Conservation (phyloP, 1,284 basidiomycete species). For the Anthracocystis setariae region DNA sequence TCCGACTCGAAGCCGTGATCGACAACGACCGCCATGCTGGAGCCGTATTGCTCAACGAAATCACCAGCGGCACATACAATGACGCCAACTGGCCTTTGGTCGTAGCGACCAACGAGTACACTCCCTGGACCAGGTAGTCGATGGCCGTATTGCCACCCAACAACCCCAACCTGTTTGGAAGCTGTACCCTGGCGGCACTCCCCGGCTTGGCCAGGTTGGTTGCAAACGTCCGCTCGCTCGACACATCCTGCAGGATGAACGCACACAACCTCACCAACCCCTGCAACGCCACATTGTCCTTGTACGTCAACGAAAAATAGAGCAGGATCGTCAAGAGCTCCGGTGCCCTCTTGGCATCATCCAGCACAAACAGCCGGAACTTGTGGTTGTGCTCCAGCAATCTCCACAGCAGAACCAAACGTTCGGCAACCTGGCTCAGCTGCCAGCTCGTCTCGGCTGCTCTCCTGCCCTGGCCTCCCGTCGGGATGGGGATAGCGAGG, state of each 20-base stretch:
- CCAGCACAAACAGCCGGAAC: slow-evolving; percentile 55
- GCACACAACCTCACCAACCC: slow-evolving; percentile 87
- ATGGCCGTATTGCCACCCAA: slow-evolving; percentile 39
- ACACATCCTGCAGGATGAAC: slow-evolving; percentile 90
- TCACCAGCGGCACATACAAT: slow-evolving; percentile 80
- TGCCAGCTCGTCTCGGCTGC: slow-evolving; percentile 38
- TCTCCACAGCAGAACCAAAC: slow-evolving; percentile 56
- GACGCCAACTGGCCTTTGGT: slow-evolving; percentile 73
- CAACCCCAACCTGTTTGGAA: slow-evolving; percentile 34
- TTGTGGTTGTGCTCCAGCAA: slow-evolving; percentile 55
- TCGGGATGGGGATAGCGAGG: slow-evolving; percentile 36
- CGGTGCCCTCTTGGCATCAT: slow-evolving; percentile 43
- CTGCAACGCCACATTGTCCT: slow-evolving; percentile 76
- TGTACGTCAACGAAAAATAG: slow-evolving; percentile 51
- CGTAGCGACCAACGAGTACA: slow-evolving; percentile 84
- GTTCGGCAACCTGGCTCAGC: slow-evolving; percentile 55
- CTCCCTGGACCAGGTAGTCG: slow-evolving; percentile 72
- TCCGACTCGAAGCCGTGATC: slow-evolving; percentile 77
- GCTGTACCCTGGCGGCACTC: slow-evolving; percentile 37
- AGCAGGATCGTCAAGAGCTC: slow-evolving; percentile 43
- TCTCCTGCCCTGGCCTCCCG: slow-evolving; percentile 18
- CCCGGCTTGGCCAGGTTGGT: slow-evolving; percentile 55
- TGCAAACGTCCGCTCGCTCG: slow-evolving; percentile 82
- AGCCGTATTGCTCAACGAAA: slow-evolving; percentile 85
- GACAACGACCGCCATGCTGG: slow-evolving; percentile 85